Evolutionary conservation across 1,284 basidiomycete species (phyloP).

Genomic region (Trametes versicolor): DNA sequence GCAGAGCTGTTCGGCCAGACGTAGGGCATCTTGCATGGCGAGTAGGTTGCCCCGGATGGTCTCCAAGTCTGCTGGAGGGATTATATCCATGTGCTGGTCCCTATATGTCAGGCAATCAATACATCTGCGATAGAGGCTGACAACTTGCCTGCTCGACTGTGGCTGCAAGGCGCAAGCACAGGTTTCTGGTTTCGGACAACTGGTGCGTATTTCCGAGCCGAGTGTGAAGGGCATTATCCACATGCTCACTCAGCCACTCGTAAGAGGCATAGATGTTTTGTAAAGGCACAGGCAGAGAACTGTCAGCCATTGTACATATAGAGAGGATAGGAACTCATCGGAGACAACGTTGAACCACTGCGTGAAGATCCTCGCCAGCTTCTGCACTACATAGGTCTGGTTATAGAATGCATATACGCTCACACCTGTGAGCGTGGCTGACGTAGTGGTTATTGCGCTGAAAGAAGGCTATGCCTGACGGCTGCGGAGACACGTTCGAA

Average conservation of each 20-base stretch:
- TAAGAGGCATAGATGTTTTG: constrained; percentile 3
- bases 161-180: neutral
- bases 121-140: constrained; percentile 14
- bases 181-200: neutral
- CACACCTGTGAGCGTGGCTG: too few relatives aligned
- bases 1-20: neutral
- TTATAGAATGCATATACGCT: too few relatives aligned
- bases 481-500: too few relatives aligned
- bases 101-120: neutral
- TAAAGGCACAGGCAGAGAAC: too few relatives aligned
- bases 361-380: too few relatives aligned
- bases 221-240: constrained; percentile 3
- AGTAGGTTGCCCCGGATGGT: neutral
- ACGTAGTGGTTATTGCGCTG: too few relatives aligned
- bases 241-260: constrained; percentile 10
- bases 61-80: neutral
- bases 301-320: too few relatives aligned
- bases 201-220: constrained; percentile 8
- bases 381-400: too few relatives aligned
- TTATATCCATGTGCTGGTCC: neutral
- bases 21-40: neutral
- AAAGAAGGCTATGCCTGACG: too few relatives aligned
- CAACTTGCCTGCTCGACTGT: constrained; percentile 11
- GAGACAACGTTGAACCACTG: too few relatives aligned
- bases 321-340: too few relatives aligned